Evolutionary conservation across 139 green algal species (phyloP).

Genomic region (Asterochloris erici): DNA sequence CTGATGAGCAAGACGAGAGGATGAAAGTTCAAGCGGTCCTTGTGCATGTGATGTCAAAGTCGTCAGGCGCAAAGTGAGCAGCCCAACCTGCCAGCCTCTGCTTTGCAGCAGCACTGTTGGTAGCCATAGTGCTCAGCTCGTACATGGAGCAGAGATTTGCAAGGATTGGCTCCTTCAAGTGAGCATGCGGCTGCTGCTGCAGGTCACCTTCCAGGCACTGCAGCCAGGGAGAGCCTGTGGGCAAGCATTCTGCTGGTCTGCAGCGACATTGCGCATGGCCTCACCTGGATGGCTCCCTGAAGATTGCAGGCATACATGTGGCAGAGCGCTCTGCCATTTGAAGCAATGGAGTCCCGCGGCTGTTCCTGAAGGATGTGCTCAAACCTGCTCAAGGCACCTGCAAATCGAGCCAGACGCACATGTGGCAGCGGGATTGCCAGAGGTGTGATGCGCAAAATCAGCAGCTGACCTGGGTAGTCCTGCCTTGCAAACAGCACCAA

Average conservation of each 20-base stretch:
- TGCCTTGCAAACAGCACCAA: constrained; percentile 28
- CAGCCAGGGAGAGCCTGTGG: neutral
- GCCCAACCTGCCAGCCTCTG: constrained; percentile 8
- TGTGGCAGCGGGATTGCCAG: constrained; percentile 5
- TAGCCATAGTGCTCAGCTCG: constrained; percentile 13
- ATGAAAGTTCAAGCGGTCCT: neutral
- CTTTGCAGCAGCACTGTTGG: constrained; percentile 14
- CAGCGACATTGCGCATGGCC: neutral
- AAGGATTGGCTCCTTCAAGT: constrained; percentile 13
- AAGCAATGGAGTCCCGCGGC: constrained; percentile 7
- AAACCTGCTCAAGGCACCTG: neutral
- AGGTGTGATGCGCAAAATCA: neutral
- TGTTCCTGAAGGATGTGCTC: neutral
- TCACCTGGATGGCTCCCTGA: neutral
- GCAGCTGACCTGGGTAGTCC: constrained; percentile 28
- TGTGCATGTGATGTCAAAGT: constrained; percentile 12
- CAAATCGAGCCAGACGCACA: constrained; percentile 15
- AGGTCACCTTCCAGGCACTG: constrained; percentile 7
- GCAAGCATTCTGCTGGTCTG: neutral
- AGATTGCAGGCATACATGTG: constrained; percentile 32
- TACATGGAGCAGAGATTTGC: constrained; percentile 20
- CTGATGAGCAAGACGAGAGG: no score
- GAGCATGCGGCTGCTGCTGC: neutral
- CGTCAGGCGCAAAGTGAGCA: constrained; percentile 14
- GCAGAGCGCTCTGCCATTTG: constrained; percentile 24